phyloP scores from a whole-genome alignment of 2,329 filamentous ascomycete genomes.

The Xylaria sp. region DNA sequence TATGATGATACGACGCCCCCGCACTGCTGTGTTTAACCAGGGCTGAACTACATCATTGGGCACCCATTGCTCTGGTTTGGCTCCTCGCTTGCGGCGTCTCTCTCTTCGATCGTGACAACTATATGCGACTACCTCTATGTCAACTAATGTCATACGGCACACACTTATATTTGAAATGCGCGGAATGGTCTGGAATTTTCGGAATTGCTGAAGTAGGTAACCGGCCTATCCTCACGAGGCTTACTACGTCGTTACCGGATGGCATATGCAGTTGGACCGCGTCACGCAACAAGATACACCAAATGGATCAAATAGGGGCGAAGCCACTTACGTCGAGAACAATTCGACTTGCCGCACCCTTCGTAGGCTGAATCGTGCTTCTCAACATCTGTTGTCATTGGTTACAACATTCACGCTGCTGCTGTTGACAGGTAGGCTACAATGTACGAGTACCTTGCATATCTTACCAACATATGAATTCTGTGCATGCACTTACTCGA shows the following conservation, averaged over 20 bases:
- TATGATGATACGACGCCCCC: neutral
- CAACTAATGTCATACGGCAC: neutral
- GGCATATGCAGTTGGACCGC: neutral
- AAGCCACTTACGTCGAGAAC: neutral
- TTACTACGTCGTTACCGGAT: neutral
- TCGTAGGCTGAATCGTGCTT: no score
- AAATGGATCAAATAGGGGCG: neutral
- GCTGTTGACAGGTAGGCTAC: no score
- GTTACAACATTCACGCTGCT: no score
- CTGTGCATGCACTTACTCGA: no score
- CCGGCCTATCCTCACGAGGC: neutral
- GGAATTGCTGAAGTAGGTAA: neutral
- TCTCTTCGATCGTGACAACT: neutral
- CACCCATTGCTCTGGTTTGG: neutral
- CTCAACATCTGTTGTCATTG: no score
- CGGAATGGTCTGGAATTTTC: neutral
- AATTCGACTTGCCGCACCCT: neutral
- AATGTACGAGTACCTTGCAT: no score
- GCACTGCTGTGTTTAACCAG: neutral
- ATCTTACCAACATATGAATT: no score
- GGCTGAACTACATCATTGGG: neutral
- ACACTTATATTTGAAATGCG: neutral
- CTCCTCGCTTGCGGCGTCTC: neutral
- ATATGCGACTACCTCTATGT: neutral
- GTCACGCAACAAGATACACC: no score